Percentiles rank a stretch among this genome's conserved stretches.
phyloP scores from a whole-genome alignment of 2,329 filamentous ascomycete species.

The Cercospora zeae-maydis region DNA sequence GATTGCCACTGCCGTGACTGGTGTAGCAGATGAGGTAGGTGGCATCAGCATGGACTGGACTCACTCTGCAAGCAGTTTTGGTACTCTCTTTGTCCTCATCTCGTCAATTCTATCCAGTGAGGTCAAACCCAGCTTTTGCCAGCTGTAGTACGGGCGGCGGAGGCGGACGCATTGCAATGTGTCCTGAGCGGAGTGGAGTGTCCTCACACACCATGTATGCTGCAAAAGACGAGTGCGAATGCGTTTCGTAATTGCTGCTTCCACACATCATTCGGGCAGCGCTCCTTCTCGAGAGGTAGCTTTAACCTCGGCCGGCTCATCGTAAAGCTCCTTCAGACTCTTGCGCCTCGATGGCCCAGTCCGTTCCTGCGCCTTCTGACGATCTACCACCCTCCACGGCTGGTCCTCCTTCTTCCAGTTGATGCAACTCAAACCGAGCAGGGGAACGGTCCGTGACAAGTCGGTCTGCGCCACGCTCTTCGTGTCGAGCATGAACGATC shows the following conservation, averaged over 20 bases:
- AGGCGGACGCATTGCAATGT: not conserved
- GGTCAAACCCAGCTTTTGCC: not conserved
- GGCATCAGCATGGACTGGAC: too few species aligned
- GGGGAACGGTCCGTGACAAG: conserved; percentile 40
- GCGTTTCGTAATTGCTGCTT: not conserved
- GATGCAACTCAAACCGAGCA: conserved; percentile 42
- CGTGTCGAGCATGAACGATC: conserved; percentile 30
- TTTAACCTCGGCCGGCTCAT: conserved; percentile 18
- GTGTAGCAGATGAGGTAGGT: not conserved
- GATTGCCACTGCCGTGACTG: not conserved
- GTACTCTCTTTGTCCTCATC: not conserved
- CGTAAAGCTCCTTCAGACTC: conserved; percentile 31
- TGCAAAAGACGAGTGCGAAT: not conserved
- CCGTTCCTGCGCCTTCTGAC: conserved; percentile 29
- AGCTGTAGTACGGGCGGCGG: too few species aligned
- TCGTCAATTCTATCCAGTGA: not conserved
- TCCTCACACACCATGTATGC: not conserved
- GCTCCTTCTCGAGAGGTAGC: conserved; percentile 7
- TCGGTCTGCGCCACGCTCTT: conserved; percentile 36
- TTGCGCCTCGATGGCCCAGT: conserved; percentile 32
- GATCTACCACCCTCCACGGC: conserved; percentile 32
- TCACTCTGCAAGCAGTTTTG: not conserved
- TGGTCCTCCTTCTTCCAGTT: conserved; percentile 38
- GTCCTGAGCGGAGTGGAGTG: not conserved
- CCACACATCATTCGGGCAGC: conserved; percentile 7